phyloP scores from a whole-genome alignment of 768 basidiomycete genomes.

The Termitomyces bulborhizus region DNA sequence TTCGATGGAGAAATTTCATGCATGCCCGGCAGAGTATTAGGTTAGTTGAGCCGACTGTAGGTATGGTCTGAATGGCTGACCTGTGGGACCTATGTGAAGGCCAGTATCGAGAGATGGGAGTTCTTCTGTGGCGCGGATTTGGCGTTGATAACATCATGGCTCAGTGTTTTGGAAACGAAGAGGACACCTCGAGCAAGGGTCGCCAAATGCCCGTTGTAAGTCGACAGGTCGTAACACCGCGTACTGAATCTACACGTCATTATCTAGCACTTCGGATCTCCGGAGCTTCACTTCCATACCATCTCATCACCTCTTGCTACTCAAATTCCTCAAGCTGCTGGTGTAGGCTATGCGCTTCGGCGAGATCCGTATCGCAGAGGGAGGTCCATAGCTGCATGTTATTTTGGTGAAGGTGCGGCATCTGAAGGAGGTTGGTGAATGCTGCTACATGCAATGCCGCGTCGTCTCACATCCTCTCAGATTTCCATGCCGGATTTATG shows the following conservation, averaged over 20 bases:
- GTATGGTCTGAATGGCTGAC: not conserved
- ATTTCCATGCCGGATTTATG: conserved; percentile 89
- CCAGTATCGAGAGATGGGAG: conserved; percentile 92
- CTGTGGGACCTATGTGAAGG: conserved; percentile 31
- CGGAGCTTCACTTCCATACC: conserved; percentile 82
- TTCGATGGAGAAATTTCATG: not conserved
- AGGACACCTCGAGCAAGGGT: conserved; percentile 78
- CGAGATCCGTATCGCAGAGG: conserved; percentile 64
- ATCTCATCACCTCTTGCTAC: conserved; percentile 93
- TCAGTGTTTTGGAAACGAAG: conserved; percentile 85
- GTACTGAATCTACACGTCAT: conserved; percentile 4
- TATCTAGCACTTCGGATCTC: conserved; percentile 77
- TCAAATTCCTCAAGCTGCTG: conserved; percentile 93
- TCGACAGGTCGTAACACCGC: not conserved
- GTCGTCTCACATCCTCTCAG: conserved; percentile 29
- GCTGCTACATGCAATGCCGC: not conserved
- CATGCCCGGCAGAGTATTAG: conserved; percentile 54
- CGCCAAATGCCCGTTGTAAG: conserved; percentile 91
- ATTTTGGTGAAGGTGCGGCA: conserved; percentile 91
- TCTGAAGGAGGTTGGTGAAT: conserved; percentile 68
- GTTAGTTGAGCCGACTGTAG: conserved; percentile 25
- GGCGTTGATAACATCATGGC: conserved; percentile 77
- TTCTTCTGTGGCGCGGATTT: conserved; percentile 85
- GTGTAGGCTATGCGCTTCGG: conserved; percentile 84
- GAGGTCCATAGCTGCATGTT: conserved; percentile 79